phyloP scores from a whole-genome alignment of 2,329 filamentous ascomycete species.

The Fusarium humuli region DNA sequence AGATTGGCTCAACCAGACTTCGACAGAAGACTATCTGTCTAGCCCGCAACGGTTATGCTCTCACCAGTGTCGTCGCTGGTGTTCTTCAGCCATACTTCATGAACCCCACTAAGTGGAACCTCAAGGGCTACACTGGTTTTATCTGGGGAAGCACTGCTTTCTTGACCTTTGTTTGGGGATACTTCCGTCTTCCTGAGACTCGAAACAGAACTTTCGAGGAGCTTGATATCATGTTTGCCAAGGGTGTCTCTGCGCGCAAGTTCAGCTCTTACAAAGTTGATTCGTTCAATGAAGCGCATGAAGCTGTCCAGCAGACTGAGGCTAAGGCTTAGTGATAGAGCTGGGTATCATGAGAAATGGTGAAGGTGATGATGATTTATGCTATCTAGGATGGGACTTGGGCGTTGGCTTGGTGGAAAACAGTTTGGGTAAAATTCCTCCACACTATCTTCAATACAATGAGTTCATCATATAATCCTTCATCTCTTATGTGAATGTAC shows the following conservation, averaged over 20 bases:
- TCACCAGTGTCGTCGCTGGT: constrained; percentile 40
- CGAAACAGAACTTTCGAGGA: constrained; percentile 64
- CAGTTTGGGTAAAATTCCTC: neutral
- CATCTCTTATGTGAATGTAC: fast-evolving
- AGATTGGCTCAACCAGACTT: constrained; percentile 49
- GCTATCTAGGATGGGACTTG: neutral
- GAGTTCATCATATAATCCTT: fast-evolving
- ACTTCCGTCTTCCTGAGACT: constrained; percentile 64
- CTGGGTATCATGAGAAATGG: fast-evolving
- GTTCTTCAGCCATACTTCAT: constrained; percentile 52
- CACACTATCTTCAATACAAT: neutral
- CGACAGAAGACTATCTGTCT: constrained; percentile 51
- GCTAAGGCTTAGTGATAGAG: neutral
- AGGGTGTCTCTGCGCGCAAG: constrained; percentile 35
- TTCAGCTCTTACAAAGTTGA: constrained; percentile 29
- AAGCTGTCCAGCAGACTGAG: constrained; percentile 1
- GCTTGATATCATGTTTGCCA: constrained; percentile 64
- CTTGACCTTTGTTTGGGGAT: constrained; percentile 52
- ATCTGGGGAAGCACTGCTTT: constrained; percentile 46
- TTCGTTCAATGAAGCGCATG: constrained; percentile 11
- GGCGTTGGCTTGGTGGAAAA: neutral
- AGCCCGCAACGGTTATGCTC: constrained; percentile 45
- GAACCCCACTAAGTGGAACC: constrained; percentile 54
- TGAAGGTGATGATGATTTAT: neutral
- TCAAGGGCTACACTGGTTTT: constrained; percentile 56